These are phyloP conservation scores for Cicer arietinum DNA, from an alignment of 306 rosid species.

Conservation along the genomic window DNA sequence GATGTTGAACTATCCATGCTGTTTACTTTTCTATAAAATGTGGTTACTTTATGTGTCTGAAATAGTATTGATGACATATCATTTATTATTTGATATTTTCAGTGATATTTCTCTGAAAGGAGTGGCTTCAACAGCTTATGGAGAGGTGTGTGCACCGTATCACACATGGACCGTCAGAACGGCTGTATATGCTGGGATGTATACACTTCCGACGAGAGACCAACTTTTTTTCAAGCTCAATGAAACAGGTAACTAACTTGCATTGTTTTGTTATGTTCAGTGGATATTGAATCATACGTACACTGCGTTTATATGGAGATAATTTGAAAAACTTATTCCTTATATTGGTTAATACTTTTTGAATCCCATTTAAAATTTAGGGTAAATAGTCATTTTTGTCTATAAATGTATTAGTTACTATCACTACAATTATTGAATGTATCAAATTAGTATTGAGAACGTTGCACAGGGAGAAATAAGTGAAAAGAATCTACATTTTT, in stretches of 20 bases:
- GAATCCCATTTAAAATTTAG: too few relatives aligned
- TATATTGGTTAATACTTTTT: not conserved
- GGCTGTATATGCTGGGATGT: constrained; percentile 96
- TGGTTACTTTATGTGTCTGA: not conserved
- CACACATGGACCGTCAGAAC: constrained; percentile 89
- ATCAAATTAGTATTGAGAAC: too few relatives aligned
- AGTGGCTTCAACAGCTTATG: constrained; percentile 87
- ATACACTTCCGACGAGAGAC: constrained; percentile 89
- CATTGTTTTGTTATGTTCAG: constrained; percentile 10
- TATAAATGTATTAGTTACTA: too few relatives aligned
- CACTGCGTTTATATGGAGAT: not conserved
- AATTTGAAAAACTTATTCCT: constrained; percentile 23
- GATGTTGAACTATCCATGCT: constrained; percentile 16
- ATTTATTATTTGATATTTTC: constrained; percentile 40
- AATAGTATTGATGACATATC: constrained; percentile 12
- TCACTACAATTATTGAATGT: too few relatives aligned
- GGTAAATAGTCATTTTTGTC: too few relatives aligned
- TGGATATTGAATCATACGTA: not conserved
- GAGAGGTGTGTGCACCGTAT: constrained; percentile 83
- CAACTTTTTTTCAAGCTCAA: constrained; percentile 77
- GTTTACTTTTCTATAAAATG: not conserved
- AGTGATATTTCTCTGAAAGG: constrained; percentile 69
- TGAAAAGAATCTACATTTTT: too few relatives aligned
- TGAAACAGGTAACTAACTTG: constrained; percentile 68
- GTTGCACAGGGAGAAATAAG: too few relatives aligned